A percentile compares a stretch with the other conserved stretches of the same genome.
Conservation (phyloP, 805 yeast species). For the Starmerella roubikii region DNA sequence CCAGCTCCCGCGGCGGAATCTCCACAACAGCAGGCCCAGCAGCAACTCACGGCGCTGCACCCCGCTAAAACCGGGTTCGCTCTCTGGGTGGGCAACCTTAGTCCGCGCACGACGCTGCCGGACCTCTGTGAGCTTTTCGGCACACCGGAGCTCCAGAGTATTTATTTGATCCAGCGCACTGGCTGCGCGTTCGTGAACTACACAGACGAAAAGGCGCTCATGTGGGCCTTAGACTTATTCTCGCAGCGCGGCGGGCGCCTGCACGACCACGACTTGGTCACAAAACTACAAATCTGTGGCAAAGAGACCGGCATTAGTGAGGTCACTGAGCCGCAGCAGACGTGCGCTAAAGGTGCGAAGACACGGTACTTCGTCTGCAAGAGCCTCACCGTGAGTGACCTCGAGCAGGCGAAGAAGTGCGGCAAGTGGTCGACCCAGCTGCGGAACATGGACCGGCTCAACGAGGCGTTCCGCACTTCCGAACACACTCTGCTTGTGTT, state of each 20-base stretch:
- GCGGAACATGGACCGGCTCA: conserved; percentile 29
- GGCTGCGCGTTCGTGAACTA: conserved; percentile 33
- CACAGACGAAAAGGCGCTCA: conserved; percentile 22
- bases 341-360: neutral
- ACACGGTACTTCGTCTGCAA: conserved; percentile 30
- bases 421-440: conserved; percentile 32
- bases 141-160: conserved; percentile 26
- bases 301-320: neutral
- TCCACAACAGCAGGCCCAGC: neutral
- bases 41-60: conserved; percentile 32
- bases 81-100: conserved; percentile 36
- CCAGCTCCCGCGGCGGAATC: too few relatives aligned
- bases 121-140: conserved; percentile 30
- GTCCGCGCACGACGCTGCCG: conserved; percentile 25
- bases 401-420: conserved; percentile 25
- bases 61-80: conserved; percentile 30
- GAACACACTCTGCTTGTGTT: conserved; percentile 29
- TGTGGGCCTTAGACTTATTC: conserved; percentile 23
- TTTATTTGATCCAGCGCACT: conserved; percentile 30
- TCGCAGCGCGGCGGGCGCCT: conserved; percentile 23
- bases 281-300: conserved; percentile 18
- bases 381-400: conserved; percentile 29
- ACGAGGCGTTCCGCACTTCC: conserved; percentile 26
- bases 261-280: conserved; percentile 26
- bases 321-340: neutral